Percentiles rank a stretch among this genome's conserved stretches.
phyloP scores from a whole-genome alignment of 2,329 filamentous ascomycete genomes.

The Aspergillus versicolor region DNA sequence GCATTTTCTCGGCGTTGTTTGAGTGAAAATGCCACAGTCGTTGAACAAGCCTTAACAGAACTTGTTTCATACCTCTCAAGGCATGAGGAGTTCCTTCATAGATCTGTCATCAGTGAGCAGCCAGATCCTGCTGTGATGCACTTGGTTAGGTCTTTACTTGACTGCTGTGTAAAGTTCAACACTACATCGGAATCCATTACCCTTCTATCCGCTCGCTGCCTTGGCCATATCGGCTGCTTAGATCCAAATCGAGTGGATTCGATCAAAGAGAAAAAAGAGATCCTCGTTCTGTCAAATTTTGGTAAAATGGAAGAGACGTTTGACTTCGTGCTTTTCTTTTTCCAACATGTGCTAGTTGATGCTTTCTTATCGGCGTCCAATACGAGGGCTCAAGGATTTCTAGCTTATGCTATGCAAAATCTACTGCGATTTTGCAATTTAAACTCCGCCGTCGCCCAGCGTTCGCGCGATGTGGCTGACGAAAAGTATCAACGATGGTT shows the following conservation, averaged over 20 bases:
- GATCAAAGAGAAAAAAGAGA: constrained; percentile 73
- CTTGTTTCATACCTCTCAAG: constrained; percentile 69
- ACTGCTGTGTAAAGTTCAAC: constrained; percentile 80
- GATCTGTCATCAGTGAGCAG: constrained; percentile 77
- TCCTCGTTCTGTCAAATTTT: constrained; percentile 87
- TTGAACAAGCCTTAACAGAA: constrained; percentile 76
- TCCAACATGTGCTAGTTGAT: constrained; percentile 85
- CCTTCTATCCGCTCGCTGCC: constrained; percentile 72
- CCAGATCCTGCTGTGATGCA: constrained; percentile 71
- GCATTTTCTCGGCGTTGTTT: constrained; percentile 72
- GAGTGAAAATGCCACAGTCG: constrained; percentile 84
- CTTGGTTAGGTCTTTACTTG: constrained; percentile 75
- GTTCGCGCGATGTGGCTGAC: constrained; percentile 54
- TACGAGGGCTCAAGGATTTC: constrained; percentile 80
- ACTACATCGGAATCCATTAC: constrained; percentile 66
- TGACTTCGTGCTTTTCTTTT: constrained; percentile 79
- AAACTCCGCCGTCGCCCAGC: constrained; percentile 54
- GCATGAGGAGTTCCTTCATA: constrained; percentile 76
- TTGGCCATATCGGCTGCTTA: constrained; percentile 86
- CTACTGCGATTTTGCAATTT: constrained; percentile 77
- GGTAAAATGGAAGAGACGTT: constrained; percentile 72
- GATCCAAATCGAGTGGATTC: constrained; percentile 88
- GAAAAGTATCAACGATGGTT: constrained; percentile 73
- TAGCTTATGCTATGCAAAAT: constrained; percentile 94
- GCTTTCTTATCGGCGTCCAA: constrained; percentile 90